Evolutionary conservation across 2,329 filamentous ascomycete genomes (phyloP).

Genomic region (Nemania sp.): DNA sequence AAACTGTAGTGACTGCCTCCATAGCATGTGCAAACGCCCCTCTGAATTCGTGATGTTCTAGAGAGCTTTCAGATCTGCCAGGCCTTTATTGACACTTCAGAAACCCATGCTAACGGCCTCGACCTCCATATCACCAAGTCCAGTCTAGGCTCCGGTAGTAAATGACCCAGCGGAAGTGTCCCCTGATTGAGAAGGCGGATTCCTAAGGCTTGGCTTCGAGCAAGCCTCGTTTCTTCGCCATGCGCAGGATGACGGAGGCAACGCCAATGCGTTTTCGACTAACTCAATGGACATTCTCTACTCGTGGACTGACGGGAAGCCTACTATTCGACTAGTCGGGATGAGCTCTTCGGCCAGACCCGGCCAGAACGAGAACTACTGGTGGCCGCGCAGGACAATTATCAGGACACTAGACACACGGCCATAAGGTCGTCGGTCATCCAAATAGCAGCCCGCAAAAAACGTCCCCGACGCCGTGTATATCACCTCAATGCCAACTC

Average conservation of each 20-base stretch:
- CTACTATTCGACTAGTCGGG: conserved; percentile 44
- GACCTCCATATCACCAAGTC: conserved; percentile 26
- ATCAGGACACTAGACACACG: conserved; percentile 42
- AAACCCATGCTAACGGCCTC: conserved; percentile 27
- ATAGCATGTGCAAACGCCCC: too few species aligned
- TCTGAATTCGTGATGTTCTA: too few species aligned
- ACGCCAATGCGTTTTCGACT: conserved; percentile 41
- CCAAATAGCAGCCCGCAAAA: conserved; percentile 41
- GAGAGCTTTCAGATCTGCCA: background rate
- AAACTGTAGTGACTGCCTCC: too few species aligned
- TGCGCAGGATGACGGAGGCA: conserved; percentile 39
- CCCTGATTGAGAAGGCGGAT: conserved; percentile 34
- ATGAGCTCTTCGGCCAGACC: conserved; percentile 40
- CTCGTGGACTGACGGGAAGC: conserved; percentile 42
- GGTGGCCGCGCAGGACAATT: conserved; percentile 41
- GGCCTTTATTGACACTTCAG: conserved; percentile 27
- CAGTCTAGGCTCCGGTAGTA: conserved; percentile 27
- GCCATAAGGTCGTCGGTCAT: conserved; percentile 42
- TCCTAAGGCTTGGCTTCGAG: conserved; percentile 43
- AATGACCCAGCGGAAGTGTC: conserved; percentile 27
- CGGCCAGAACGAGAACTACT: conserved; percentile 41
- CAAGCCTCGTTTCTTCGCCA: conserved; percentile 43
- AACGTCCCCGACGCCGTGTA: conserved; percentile 42
- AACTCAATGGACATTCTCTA: conserved; percentile 44
- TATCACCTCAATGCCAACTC: conserved; percentile 44